Conservation (phyloP, 768 basidiomycete genomes). For the Pleurotus tuber-regium region DNA sequence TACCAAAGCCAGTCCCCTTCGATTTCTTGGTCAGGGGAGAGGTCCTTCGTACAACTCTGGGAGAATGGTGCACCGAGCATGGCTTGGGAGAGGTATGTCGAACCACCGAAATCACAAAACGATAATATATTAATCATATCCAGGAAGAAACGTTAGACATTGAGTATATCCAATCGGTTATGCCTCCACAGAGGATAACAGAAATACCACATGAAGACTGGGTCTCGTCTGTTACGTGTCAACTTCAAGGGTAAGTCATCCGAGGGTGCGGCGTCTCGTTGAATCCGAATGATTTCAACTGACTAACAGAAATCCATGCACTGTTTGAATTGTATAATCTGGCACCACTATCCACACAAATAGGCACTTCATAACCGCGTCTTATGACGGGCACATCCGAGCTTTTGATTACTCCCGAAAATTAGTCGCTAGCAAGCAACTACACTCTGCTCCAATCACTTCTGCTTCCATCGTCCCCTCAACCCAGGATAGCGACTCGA, state of each 20-base stretch:
- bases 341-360: background rate
- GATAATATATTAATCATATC: background rate
- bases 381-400: constrained; percentile 79
- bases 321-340: no score
- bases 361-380: constrained; percentile 73
- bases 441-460: constrained; percentile 68
- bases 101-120: background rate
- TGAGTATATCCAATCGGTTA: constrained; percentile 86
- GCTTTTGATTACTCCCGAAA: constrained; percentile 71
- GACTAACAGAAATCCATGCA: background rate
- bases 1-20: constrained; percentile 78
- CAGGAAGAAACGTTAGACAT: constrained; percentile 91
- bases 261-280: background rate
- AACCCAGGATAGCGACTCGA: constrained; percentile 28
- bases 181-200: constrained; percentile 82
- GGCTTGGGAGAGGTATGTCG: constrained; percentile 62
- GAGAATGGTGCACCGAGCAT: constrained; percentile 71
- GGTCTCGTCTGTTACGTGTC: constrained; percentile 80
- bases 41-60: constrained; percentile 67
- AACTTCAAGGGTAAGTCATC: constrained; percentile 46
- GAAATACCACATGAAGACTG: constrained; percentile 89
- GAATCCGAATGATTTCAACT: constrained; percentile 8
- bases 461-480: constrained; percentile 56
- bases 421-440: constrained; percentile 41
- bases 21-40: constrained; percentile 90